Evolutionary conservation across 441 rosid species (phyloP), one percentile per base, ranked within the genome.

Genomic region (Iberis amara): DNA sequence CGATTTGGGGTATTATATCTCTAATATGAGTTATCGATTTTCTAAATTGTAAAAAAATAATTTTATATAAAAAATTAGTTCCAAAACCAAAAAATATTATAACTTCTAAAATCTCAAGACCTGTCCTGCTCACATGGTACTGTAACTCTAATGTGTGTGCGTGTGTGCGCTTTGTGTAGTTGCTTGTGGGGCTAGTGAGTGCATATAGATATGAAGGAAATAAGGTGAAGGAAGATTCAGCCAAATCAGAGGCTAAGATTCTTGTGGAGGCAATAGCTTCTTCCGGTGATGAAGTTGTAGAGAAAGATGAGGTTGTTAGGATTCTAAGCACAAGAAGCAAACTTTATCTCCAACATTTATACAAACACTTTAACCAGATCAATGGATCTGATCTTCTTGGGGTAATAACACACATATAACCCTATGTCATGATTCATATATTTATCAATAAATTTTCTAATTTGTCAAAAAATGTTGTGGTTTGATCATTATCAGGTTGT

Each of bases 141-240:
- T n/a, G n/a, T n/a, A n/a, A n/a, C n/a, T n/a, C n/a, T n/a, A n/a
- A n/a, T n/a, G n/a, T n/a, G n/a, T n/a, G n/a, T n/a, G n/a, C n/a
- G n/a, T n/a, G n/a, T n/a, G n/a, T 44, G 47, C 35, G 18, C 2
- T n/a, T 6, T 54, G 58, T 57, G 33, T 76, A 88, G 96, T 76
- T 91, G 21, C 73, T 91, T 73, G 86, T 88, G 45, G 95, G 81
- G 15, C 84, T 88, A 6, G 94, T 85, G 56, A 80, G 96, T 62
- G 95, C 98, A 31, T 91, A 85, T 36, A 76, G 96, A 63, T 91
- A 85, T 28, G 94, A 88, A 71, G 96, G 98, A 8, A 33, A 66
- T 0, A 75, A 52, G 45, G 70, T 82, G 8, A 80, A 79, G 42
- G 82, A 76, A 2, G 82, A 79, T 21, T 26, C 51, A 0, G 85